phyloP scores from a whole-genome alignment of 768 basidiomycete genomes.

The Sarcodon aspratus region DNA sequence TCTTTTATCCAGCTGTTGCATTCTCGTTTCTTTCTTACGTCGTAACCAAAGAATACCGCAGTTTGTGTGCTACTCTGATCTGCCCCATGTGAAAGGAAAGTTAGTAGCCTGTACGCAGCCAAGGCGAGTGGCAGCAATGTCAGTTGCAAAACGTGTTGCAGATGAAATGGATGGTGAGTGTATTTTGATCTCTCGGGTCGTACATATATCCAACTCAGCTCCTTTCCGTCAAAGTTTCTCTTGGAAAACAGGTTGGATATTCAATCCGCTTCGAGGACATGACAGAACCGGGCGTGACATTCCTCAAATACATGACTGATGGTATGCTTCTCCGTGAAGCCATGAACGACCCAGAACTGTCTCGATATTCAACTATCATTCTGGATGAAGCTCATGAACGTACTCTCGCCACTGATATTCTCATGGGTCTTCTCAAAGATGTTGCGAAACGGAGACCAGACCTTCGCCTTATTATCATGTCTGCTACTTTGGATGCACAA shows the following conservation, averaged over 20 bases:
- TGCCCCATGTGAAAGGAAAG: slow-evolving; percentile 79
- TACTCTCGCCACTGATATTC: slow-evolving; percentile 89
- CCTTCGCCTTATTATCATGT: slow-evolving; percentile 94
- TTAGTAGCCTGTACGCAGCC: slow-evolving; percentile 92
- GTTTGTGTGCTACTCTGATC: slow-evolving; percentile 83
- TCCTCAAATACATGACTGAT: slow-evolving; percentile 97
- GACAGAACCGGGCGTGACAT: slow-evolving; percentile 76
- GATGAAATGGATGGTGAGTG: slow-evolving; percentile 92
- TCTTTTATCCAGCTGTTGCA: neutral
- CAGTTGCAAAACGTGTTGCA: slow-evolving; percentile 93
- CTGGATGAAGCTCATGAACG: slow-evolving; percentile 96
- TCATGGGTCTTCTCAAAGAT: slow-evolving; percentile 86
- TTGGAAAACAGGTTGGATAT: slow-evolving; percentile 90
- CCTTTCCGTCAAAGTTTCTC: slow-evolving; percentile 43
- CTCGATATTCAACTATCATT: slow-evolving; percentile 90
- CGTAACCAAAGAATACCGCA: slow-evolving; percentile 67
- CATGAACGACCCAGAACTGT: slow-evolving; percentile 84
- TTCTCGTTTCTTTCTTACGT: slow-evolving; percentile 12
- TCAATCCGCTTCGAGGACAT: slow-evolving; percentile 95
- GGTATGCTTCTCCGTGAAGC: slow-evolving; percentile 93
- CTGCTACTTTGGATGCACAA: slow-evolving; percentile 84
- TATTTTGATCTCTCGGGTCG: slow-evolving; percentile 1
- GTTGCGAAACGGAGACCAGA: slow-evolving; percentile 69
- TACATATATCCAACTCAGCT: slow-evolving; percentile 1
- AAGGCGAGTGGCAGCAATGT: slow-evolving; percentile 89